A percentile compares a stretch with the other conserved stretches of the same genome.
Conservation (phyloP, 441 rosid species). For the Croton laevigatus region DNA sequence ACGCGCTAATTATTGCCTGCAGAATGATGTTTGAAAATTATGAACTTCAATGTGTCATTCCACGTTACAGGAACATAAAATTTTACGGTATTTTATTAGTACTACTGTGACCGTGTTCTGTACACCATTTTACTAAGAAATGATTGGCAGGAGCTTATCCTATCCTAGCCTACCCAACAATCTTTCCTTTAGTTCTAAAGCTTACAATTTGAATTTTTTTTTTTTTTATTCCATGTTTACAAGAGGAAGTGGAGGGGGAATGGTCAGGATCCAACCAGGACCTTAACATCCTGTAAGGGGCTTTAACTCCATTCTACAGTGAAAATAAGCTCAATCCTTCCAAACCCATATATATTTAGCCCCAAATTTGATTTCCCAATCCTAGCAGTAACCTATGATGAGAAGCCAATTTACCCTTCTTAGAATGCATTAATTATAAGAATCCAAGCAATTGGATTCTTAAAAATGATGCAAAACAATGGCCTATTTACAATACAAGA, state of each 20-base stretch:
- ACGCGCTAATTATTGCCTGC: slow-evolving; percentile 1
- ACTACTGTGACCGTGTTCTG: no score
- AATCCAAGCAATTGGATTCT: not conserved
- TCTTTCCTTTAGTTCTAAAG: not conserved
- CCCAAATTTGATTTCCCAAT: not conserved
- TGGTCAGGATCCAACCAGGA: no score
- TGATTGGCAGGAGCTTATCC: not conserved
- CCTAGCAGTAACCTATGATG: not conserved
- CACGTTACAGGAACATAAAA: not conserved
- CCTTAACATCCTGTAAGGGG: no score
- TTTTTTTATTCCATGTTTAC: not conserved
- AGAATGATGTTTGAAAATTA: not conserved
- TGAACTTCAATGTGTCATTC: not conserved
- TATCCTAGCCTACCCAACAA: not conserved
- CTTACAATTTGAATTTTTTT: not conserved
- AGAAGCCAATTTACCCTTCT: no score
- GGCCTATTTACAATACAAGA: not conserved
- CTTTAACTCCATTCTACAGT: no score
- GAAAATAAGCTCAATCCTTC: no score
- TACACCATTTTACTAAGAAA: not conserved
- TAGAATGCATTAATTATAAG: not conserved
- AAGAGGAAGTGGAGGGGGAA: no score
- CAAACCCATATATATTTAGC: not conserved
- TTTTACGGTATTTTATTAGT: no score
- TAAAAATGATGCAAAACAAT: not conserved